Evolutionary conservation across 805 yeast species (phyloP).

Genomic region (Spathaspora girioi): DNA sequence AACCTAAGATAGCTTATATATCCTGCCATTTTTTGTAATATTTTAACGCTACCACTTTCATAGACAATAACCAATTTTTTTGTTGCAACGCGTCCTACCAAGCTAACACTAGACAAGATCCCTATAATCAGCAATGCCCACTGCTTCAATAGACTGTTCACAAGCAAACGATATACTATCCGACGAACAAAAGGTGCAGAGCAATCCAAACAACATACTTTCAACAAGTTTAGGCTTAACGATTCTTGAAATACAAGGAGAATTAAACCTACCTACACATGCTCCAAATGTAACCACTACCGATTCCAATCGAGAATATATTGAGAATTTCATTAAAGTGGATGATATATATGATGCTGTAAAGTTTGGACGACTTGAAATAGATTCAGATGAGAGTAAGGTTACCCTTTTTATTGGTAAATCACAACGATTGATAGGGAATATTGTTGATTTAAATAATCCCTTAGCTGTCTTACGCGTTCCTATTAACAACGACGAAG

Average conservation of each 20-base stretch:
- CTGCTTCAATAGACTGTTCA: slow-evolving; percentile 15
- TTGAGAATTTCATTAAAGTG: slow-evolving; percentile 29
- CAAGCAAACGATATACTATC: slow-evolving; percentile 7
- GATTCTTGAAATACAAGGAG: slow-evolving; percentile 72
- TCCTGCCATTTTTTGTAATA: not conserved
- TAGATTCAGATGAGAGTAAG: slow-evolving; percentile 37
- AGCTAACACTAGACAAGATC: not conserved
- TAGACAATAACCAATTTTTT: not conserved
- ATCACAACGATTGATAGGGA: slow-evolving; percentile 67
- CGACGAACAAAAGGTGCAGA: not conserved
- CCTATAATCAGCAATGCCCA: slow-evolving; percentile 13
- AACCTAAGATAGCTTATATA: no score
- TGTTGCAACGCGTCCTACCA: not conserved
- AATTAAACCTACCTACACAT: slow-evolving; percentile 43
- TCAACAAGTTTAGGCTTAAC: slow-evolving; percentile 58
- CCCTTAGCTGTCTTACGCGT: slow-evolving; percentile 64
- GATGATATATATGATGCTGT: slow-evolving; percentile 43
- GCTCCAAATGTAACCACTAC: slow-evolving; percentile 31
- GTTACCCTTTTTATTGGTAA: slow-evolving; percentile 64
- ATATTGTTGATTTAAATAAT: slow-evolving; percentile 51
- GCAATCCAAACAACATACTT: slow-evolving; percentile 19
- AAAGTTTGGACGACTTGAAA: slow-evolving; percentile 45
- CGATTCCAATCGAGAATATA: slow-evolving; percentile 22
- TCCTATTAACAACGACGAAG: slow-evolving; percentile 16
- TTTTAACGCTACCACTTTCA: not conserved